Evolutionary conservation across 257 asterid genomes (phyloP).

Genomic region (Solanum tarapatanum): DNA sequence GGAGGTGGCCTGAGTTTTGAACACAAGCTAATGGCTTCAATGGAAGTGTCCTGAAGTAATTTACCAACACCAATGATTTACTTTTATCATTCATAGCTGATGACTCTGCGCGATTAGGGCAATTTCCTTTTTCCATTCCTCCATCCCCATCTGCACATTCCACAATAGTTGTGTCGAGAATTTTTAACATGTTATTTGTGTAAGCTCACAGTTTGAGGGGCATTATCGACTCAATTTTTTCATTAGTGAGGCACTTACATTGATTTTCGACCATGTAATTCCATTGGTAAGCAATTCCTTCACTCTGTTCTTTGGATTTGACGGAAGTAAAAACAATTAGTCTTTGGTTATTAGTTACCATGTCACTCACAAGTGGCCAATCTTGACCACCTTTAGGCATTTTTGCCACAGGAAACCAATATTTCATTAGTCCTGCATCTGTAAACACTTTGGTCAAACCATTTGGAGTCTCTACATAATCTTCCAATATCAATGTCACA

Average conservation of each 20-base stretch:
- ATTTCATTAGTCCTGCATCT: constrained; percentile 62
- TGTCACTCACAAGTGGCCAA: constrained; percentile 73
- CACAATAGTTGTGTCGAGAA: not conserved
- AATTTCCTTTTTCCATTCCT: constrained; percentile 61
- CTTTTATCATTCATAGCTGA: constrained; percentile 41
- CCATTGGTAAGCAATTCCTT: constrained; percentile 89
- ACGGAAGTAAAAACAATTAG: constrained; percentile 60
- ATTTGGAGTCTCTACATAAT: constrained; percentile 53
- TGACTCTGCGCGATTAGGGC: constrained; percentile 63
- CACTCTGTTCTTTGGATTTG: constrained; percentile 45
- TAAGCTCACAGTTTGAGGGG: not conserved
- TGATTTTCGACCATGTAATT: constrained; percentile 93
- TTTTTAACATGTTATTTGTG: not conserved
- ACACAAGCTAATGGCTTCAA: constrained; percentile 43
- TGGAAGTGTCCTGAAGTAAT: constrained; percentile 53
- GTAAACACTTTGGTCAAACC: constrained; percentile 63
- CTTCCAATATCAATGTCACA: constrained; percentile 75
- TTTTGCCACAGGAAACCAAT: constrained; percentile 58
- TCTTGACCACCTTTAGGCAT: constrained; percentile 66
- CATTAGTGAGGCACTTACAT: constrained; percentile 20
- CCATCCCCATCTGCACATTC: constrained; percentile 55
- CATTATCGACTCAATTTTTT: not conserved
- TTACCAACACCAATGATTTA: constrained; percentile 57
- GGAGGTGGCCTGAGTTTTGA: constrained; percentile 50
- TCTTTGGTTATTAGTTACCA: constrained; percentile 60